Evolutionary conservation across 164 flowering plant genomes (phyloP).

Genomic region (Aristolochia fimbriata): DNA sequence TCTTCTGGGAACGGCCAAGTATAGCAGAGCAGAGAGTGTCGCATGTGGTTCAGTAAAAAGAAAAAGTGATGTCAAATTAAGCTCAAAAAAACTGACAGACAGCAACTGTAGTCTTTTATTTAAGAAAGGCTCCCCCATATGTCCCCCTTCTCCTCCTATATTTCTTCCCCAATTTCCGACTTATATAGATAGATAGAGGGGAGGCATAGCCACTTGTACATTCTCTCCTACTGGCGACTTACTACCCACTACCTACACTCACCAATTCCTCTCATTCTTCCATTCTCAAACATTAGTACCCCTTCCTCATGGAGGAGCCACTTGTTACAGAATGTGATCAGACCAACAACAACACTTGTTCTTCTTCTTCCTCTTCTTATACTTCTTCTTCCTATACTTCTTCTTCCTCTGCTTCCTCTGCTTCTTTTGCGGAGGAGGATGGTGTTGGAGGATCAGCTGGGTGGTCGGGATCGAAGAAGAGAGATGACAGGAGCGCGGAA

Average conservation of each 20-base stretch:
- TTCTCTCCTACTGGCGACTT: neutral
- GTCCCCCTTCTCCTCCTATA: neutral
- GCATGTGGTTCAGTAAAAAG: too few species aligned
- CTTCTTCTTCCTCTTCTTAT: constrained; percentile 9
- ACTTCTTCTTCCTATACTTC: constrained; percentile 3
- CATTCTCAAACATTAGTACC: neutral
- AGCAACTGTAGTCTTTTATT: neutral
- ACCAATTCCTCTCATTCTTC: neutral
- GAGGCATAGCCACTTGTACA: constrained; percentile 3
- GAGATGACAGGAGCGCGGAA: too few species aligned
- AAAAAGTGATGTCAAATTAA: neutral
- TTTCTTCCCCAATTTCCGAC: neutral
- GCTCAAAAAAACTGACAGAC: neutral
- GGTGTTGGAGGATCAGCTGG: too few species aligned
- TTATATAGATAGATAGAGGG: too few species aligned
- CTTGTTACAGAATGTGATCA: neutral
- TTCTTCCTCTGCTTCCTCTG: neutral
- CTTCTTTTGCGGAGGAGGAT: too few species aligned
- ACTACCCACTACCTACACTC: too few species aligned
- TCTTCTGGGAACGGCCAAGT: too few species aligned
- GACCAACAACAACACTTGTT: constrained; percentile 4
- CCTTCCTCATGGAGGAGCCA: constrained; percentile 4
- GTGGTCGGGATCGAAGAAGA: neutral
- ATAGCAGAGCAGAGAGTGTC: too few species aligned
- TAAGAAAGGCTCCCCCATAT: constrained; percentile 3